Evolutionary conservation across 2,329 filamentous ascomycete species (phyloP), one percentile per base, ranked within the genome.

Genomic region (Apiospora sp.): DNA sequence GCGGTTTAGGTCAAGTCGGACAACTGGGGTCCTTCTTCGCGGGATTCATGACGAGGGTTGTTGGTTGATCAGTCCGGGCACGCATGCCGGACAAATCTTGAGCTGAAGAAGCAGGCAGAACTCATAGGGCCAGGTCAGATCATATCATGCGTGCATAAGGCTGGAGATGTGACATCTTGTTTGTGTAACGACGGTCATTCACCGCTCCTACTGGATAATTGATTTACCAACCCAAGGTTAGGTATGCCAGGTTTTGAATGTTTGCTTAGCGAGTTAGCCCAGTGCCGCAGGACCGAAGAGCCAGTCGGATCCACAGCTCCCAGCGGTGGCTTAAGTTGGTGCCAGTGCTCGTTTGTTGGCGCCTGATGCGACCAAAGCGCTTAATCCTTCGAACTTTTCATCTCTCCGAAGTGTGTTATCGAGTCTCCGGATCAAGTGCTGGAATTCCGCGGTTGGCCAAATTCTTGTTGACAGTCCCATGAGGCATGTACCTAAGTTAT

Each of bases 1-100:
- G 75, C 54, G 41, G 73, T 22, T 72, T 80, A 16, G 30, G 69
- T 19, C 74, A 77, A 24, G 64, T 76, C 1, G 69, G 71, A n/a
- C 30, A 41, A 0, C 14, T 64, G 58, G 58, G 8, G 19, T 41
- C 34, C 58, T 64, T 64, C 10, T 41, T 64, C 34, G 58, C 58
- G n/a, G 58, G 58, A 24, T 64, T 64, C 19, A 41, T 64, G 58
- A n/a, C n/a, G 58, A 41, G 30, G 19, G 22, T 37, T 41, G 22
- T 37, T 41, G 58, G 51, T 41, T 64, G 58, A 64, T 13, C 27
- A n/a, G 19, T 34, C 37, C 8, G 7, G 8, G 5, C 37, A 10
- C 37, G 22, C 54, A 37, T 22, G 30, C 13, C n/a, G 34, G 34
- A 34, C 58, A 41, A 64, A 22, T 8, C 34, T 22, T 58, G 14